Conservation (phyloP, 805 yeast species). For the Diddensiella caesifluorescens region DNA sequence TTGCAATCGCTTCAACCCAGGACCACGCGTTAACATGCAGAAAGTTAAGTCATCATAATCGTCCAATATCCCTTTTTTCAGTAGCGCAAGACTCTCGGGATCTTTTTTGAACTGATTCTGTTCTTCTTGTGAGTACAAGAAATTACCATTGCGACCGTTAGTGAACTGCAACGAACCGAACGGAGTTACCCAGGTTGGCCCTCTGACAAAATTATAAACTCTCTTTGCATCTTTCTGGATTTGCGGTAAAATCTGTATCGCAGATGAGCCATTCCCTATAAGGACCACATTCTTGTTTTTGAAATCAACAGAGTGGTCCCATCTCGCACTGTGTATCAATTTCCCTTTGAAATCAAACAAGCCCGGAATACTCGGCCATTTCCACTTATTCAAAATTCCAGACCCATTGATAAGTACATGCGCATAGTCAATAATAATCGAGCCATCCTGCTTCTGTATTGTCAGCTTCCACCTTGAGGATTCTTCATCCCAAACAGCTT, state of each 20-base stretch:
- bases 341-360: conserved; percentile 28
- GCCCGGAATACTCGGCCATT: conserved; percentile 29
- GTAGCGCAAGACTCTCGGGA: conserved; percentile 4
- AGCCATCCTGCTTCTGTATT: conserved; percentile 10
- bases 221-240: conserved; percentile 22
- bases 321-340: conserved; percentile 31
- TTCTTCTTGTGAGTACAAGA: conserved; percentile 20
- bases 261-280: conserved; percentile 35
- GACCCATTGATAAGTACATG: conserved; percentile 25
- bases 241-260: conserved; percentile 31
- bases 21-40: conserved; percentile 7
- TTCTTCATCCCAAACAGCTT: conserved; percentile 23
- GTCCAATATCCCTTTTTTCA: conserved; percentile 2
- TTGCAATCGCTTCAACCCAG: conserved; percentile 7
- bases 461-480: conserved; percentile 14
- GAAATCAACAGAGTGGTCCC: conserved; percentile 28
- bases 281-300: conserved; percentile 30
- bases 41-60: conserved; percentile 6
- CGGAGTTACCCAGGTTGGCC: conserved; percentile 19
- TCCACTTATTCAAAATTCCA: conserved; percentile 28
- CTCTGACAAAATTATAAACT: conserved; percentile 22
- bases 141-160: conserved; percentile 1
- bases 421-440: conserved; percentile 19
- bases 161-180: background rate
- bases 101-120: conserved; percentile 7